phyloP scores from a whole-genome alignment of 192 early-diverging fungal species.

The Backusella mclennaniae region DNA sequence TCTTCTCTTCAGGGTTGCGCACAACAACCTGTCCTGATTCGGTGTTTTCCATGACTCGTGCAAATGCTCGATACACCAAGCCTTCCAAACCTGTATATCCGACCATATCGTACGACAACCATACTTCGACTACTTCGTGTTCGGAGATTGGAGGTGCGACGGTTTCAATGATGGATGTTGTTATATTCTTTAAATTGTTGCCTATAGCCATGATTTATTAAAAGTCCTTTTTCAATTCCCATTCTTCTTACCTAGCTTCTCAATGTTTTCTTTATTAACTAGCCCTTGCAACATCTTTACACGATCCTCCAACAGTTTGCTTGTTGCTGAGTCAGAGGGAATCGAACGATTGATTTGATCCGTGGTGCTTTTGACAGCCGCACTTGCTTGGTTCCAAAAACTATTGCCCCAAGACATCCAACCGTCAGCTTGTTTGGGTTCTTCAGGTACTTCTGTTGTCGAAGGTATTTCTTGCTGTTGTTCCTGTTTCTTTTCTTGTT shows the following conservation, averaged over 20 bases:
- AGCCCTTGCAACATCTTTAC: slow-evolving; percentile 43
- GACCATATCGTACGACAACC: slow-evolving; percentile 56
- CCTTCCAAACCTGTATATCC: slow-evolving; percentile 55
- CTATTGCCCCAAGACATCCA: slow-evolving; percentile 48
- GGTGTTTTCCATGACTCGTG: slow-evolving; percentile 58
- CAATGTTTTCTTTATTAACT: slow-evolving; percentile 59
- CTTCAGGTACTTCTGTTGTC: background rate
- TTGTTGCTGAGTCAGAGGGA: slow-evolving; percentile 40
- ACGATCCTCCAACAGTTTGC: slow-evolving; percentile 46
- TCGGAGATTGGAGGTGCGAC: slow-evolving; percentile 60
- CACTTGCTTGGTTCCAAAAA: slow-evolving; percentile 50
- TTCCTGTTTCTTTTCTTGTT: background rate
- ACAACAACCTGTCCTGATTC: slow-evolving; percentile 58
- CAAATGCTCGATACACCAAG: slow-evolving; percentile 52
- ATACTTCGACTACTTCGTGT: slow-evolving; percentile 59
- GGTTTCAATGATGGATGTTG: slow-evolving; percentile 50
- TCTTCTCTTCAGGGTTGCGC: slow-evolving; percentile 36
- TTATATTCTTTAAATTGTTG: slow-evolving; percentile 45
- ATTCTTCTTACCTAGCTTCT: slow-evolving; percentile 47
- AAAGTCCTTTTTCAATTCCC: background rate
- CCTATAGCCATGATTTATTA: slow-evolving; percentile 25
- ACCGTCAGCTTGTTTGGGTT: background rate
- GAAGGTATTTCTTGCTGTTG: background rate
- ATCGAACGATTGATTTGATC: slow-evolving; percentile 53
- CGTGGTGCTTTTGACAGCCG: slow-evolving; percentile 56